Conservation (phyloP, 2,329 filamentous ascomycete species). For the Blumeria graminis region DNA sequence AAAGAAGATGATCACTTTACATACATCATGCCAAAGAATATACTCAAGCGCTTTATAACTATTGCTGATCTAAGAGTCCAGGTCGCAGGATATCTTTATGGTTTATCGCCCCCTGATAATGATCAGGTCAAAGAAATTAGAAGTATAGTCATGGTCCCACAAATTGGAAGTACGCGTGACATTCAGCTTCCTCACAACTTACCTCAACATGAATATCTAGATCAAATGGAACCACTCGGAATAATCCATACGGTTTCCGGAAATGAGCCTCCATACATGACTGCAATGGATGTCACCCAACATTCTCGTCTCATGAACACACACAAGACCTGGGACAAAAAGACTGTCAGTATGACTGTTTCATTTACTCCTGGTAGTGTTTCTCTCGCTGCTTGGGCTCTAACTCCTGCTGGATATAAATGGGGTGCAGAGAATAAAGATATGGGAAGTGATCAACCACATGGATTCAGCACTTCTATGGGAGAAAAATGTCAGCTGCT, state of each 20-base stretch:
- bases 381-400: conserved; percentile 75
- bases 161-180: conserved; percentile 80
- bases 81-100: conserved; percentile 88
- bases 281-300: conserved; percentile 77
- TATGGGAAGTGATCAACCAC: conserved; percentile 71
- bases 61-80: conserved; percentile 92
- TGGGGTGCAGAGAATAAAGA: conserved; percentile 97
- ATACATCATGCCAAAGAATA: conserved; percentile 98
- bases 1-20: conserved; percentile 71
- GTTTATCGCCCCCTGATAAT: conserved; percentile 76
- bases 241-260: conserved; percentile 90
- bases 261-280: conserved; percentile 92
- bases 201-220: conserved; percentile 77
- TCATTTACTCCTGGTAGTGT: conserved; percentile 94
- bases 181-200: conserved; percentile 76
- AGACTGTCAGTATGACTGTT: conserved; percentile 83
- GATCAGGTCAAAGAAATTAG: conserved; percentile 91
- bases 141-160: conserved; percentile 92
- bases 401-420: conserved; percentile 80
- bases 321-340: conserved; percentile 59
- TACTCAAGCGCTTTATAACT: conserved; percentile 93
- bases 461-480: conserved; percentile 78
- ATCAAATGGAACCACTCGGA: conserved; percentile 69
- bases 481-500: conserved; percentile 89
- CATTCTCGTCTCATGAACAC: conserved; percentile 74